These are phyloP conservation scores for Leccinum uliginosum DNA, from an alignment of 768 basidiomycete genomes.

Conservation along the genomic window DNA sequence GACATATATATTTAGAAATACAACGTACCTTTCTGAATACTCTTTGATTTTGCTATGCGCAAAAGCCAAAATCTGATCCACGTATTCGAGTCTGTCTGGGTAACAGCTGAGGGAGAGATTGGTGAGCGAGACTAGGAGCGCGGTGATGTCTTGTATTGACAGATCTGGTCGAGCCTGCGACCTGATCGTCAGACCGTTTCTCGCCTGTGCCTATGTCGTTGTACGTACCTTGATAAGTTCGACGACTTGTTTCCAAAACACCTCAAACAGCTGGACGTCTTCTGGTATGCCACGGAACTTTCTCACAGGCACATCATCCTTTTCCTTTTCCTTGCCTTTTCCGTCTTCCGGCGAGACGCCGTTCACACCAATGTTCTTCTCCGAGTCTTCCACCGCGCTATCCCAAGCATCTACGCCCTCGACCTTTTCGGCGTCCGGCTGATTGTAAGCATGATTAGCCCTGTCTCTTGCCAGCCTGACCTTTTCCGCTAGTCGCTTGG, in stretches of 20 bases:
- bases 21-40: conserved; percentile 66
- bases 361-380: conserved; percentile 17
- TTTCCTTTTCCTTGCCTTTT: conserved; percentile 55
- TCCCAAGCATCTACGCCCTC: conserved; percentile 27
- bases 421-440: conserved; percentile 15
- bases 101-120: conserved; percentile 92
- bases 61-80: conserved; percentile 92
- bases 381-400: conserved; percentile 19
- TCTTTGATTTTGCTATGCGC: conserved; percentile 79
- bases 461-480: conserved; percentile 71
- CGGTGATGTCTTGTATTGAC: conserved; percentile 96
- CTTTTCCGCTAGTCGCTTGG: conserved; percentile 80
- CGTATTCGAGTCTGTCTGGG: conserved; percentile 94
- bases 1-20: background rate
- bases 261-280: conserved; percentile 93
- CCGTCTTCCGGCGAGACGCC: conserved; percentile 23
- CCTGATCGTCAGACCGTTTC: conserved; percentile 1
- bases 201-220: background rate
- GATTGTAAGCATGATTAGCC: conserved; percentile 48
- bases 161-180: conserved; percentile 90
- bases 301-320: conserved; percentile 51
- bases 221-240: conserved; percentile 86
- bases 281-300: conserved; percentile 97
- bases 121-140: conserved; percentile 89
- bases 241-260: conserved; percentile 98